Percentiles rank a stretch among this genome's conserved stretches.
phyloP scores from a whole-genome alignment of 345 rosid species.

The Brassica napus region Da-Ae NC_063440.1:7995001-7995500 shows the following conservation, averaged over 20 bases:
- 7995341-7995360: not conserved
- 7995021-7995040: slow-evolving; percentile 86
- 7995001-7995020: slow-evolving; percentile 91
- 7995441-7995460: not conserved
- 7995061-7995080: slow-evolving; percentile 43
- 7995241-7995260: slow-evolving; percentile 4
- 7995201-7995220: not conserved
- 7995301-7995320: too few relatives aligned
- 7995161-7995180: too few relatives aligned
- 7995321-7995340: not conserved
- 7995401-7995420: slow-evolving; percentile 8
- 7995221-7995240: not conserved
- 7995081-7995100: slow-evolving; percentile 39
- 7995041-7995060: slow-evolving; percentile 55
- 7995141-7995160: slow-evolving; percentile 5
- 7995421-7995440: not conserved
- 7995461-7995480: not conserved
- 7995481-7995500: not conserved
- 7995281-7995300: too few relatives aligned
- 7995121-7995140: not conserved
- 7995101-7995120: not conserved
- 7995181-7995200: not conserved
- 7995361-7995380: not conserved
- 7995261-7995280: slow-evolving; percentile 7
- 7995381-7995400: not conserved